Conservation (phyloP, 495 filamentous ascomycete genomes). For the Penicillium coffeae region DNA sequence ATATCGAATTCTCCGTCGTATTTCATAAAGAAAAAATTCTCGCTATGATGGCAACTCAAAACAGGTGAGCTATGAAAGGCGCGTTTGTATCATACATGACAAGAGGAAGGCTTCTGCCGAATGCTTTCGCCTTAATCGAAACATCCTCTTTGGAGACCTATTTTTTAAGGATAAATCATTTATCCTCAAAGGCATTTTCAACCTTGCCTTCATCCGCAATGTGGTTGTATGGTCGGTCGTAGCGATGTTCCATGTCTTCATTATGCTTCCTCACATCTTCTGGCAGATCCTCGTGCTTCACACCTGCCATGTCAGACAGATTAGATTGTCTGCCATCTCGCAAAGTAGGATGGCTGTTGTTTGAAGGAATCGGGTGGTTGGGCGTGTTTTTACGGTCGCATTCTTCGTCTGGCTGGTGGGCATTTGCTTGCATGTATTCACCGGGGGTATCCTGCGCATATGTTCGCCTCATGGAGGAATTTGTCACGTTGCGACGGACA, state of each 20-base stretch:
- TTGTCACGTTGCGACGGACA: not conserved
- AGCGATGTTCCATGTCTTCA: conserved; percentile 30
- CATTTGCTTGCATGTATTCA: not conserved
- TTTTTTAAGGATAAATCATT: not conserved
- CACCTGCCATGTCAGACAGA: conserved; percentile 29
- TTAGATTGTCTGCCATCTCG: conserved; percentile 29
- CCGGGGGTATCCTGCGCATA: not conserved
- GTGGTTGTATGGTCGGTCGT: conserved; percentile 38
- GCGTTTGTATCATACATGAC: too few relatives aligned
- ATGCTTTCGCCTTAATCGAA: too few relatives aligned
- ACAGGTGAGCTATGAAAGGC: too few relatives aligned
- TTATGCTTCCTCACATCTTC: conserved; percentile 41
- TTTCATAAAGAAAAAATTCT: too few relatives aligned
- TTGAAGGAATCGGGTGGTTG: conserved; percentile 31
- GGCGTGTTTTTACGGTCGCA: not conserved
- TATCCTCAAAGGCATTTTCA: conserved; percentile 14
- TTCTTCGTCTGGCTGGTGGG: not conserved
- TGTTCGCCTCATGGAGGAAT: not conserved
- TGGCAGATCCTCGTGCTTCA: conserved; percentile 24
- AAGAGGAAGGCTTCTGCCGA: too few relatives aligned
- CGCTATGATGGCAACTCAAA: too few relatives aligned
- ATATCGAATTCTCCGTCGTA: too few relatives aligned
- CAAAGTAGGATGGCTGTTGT: conserved; percentile 37
- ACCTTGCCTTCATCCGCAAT: conserved; percentile 32
- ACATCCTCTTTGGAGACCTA: not conserved